Evolutionary conservation across 768 basidiomycete genomes (phyloP).

Genomic region (Cytidiella melzeri): DNA sequence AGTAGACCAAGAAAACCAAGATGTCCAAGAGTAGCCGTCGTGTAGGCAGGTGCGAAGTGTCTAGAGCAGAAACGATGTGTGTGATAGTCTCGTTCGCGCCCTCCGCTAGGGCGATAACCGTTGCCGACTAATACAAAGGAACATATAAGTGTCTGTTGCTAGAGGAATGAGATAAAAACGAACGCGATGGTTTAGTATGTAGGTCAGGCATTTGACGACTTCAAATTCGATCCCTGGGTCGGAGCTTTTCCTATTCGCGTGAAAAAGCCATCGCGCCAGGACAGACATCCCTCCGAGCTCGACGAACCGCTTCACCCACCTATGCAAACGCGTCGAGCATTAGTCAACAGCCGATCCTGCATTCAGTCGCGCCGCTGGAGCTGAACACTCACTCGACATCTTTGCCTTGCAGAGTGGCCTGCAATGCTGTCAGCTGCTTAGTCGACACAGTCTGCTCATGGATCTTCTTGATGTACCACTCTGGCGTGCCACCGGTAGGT

Average conservation of each 20-base stretch:
- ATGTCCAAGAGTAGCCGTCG: conserved; percentile 77
- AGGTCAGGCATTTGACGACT: conserved; percentile 79
- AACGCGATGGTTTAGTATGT: conserved; percentile 67
- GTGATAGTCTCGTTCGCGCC: conserved; percentile 53
- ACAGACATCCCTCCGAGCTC: conserved; percentile 74
- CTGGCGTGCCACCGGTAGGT: conserved; percentile 59
- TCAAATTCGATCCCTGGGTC: conserved; percentile 84
- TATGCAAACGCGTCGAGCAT: conserved; percentile 22
- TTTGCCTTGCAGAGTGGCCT: conserved; percentile 72
- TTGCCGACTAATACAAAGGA: conserved; percentile 43
- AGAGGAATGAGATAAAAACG: conserved; percentile 19
- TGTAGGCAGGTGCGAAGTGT: conserved; percentile 71
- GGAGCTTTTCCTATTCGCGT: conserved; percentile 62
- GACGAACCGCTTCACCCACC: conserved; percentile 79
- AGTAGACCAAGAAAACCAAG: conserved; percentile 66
- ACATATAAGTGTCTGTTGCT: no score
- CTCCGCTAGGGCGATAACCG: conserved; percentile 68
- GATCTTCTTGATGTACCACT: conserved; percentile 92
- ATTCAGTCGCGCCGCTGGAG: no score
- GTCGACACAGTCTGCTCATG: conserved; percentile 78
- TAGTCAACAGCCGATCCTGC: neutral
- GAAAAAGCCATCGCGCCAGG: conserved; percentile 71
- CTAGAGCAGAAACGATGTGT: conserved; percentile 77
- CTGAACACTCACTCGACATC: conserved; percentile 56
- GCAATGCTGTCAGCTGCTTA: conserved; percentile 72